A percentile compares a stretch with the other conserved stretches of the same genome.
phyloP scores from a whole-genome alignment of 805 yeast species.

The Candida railenensis region DNA sequence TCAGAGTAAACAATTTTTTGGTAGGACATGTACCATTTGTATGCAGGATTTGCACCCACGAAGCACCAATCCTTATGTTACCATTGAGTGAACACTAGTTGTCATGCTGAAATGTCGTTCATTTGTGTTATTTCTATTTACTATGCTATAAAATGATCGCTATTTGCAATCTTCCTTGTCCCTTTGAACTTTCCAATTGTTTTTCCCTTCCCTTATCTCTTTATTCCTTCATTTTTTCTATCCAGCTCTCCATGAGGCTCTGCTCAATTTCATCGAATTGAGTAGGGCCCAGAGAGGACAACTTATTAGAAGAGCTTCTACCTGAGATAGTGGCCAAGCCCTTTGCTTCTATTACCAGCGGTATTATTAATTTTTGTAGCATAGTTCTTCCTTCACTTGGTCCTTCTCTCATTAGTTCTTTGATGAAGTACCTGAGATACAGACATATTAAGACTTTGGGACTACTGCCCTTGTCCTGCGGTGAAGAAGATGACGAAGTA shows the following conservation, averaged over 20 bases:
- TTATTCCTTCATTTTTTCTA: slow-evolving; percentile 28
- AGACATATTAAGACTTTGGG: slow-evolving; percentile 35
- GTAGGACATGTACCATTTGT: too few species aligned
- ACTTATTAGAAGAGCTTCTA: not conserved
- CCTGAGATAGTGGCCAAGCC: slow-evolving; percentile 2
- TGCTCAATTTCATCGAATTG: slow-evolving; percentile 40
- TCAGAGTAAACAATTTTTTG: too few species aligned
- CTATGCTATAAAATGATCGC: too few species aligned
- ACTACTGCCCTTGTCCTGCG: slow-evolving; percentile 9
- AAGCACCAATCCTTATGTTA: too few species aligned
- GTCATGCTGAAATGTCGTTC: too few species aligned
- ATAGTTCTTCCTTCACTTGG: slow-evolving; percentile 11
- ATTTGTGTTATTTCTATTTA: too few species aligned
- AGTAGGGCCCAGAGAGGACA: slow-evolving; percentile 2
- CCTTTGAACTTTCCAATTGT: too few species aligned
- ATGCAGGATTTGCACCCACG: too few species aligned
- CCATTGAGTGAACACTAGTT: too few species aligned
- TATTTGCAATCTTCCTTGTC: too few species aligned
- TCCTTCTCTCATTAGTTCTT: slow-evolving; percentile 22
- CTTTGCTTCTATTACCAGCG: slow-evolving; percentile 21
- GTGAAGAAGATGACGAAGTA: not conserved
- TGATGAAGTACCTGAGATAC: slow-evolving; percentile 37
- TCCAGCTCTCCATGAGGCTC: slow-evolving; percentile 41
- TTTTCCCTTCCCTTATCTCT: not conserved
- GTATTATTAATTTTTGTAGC: slow-evolving; percentile 34